Conservation (phyloP, 495 filamentous ascomycete species). For the Copromyces sp. region DNA sequence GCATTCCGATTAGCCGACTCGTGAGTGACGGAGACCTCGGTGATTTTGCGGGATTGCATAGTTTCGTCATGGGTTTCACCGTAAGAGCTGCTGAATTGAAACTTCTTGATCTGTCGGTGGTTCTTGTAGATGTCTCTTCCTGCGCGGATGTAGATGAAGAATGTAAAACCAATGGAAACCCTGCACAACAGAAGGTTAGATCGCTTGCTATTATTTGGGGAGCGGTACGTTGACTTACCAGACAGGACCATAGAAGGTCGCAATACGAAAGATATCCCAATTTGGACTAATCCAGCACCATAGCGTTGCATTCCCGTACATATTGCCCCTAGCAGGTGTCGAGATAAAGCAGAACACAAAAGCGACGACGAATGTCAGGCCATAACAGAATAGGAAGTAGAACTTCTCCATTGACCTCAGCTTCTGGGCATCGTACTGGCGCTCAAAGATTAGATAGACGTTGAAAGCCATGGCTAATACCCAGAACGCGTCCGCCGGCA, state of each 20-base stretch:
- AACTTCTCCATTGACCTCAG: slow-evolving; percentile 61
- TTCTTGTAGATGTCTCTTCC: slow-evolving; percentile 59
- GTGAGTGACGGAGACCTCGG: slow-evolving; percentile 42
- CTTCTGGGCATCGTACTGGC: slow-evolving; percentile 55
- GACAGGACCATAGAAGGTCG: slow-evolving; percentile 73
- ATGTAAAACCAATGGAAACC: slow-evolving; percentile 56
- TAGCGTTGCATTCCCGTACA: slow-evolving; percentile 70
- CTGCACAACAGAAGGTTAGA: slow-evolving; percentile 15
- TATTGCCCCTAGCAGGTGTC: slow-evolving; percentile 33
- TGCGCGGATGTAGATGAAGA: slow-evolving; percentile 63
- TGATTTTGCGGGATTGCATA: slow-evolving; percentile 46
- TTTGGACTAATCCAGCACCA: slow-evolving; percentile 70
- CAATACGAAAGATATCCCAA: slow-evolving; percentile 67
- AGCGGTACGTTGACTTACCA: slow-evolving; percentile 42
- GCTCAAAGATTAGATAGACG: slow-evolving; percentile 79
- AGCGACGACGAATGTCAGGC: slow-evolving; percentile 61
- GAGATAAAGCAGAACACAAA: slow-evolving; percentile 57
- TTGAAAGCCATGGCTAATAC: slow-evolving; percentile 81
- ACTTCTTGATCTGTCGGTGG: slow-evolving; percentile 36
- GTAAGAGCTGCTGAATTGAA: slow-evolving; percentile 32
- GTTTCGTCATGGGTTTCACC: slow-evolving; percentile 14
- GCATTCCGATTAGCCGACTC: slow-evolving; percentile 21
- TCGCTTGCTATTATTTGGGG: not conserved
- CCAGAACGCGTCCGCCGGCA: slow-evolving; percentile 72
- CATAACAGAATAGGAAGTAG: slow-evolving; percentile 67